Base-by-base conservation (phyloP, 139 green algal genomes). In the Haematococcus lacustris region DNA sequence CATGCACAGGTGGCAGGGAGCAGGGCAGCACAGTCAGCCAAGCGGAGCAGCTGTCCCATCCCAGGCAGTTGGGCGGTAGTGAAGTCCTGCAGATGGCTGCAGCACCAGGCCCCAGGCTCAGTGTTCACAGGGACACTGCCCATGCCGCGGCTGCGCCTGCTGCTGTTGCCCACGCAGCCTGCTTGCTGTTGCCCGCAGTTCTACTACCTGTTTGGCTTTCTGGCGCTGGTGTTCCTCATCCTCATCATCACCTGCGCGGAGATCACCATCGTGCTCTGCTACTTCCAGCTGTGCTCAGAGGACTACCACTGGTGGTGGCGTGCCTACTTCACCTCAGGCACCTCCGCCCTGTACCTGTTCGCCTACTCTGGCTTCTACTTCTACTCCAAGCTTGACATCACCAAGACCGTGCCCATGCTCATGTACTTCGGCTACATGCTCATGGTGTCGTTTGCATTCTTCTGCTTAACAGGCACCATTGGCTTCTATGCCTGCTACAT, bases 241-340 rank as follows among this genome's bases (percentile, higher is more conserved):
- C 84, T 98, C 23, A 83, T 95, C 77, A 83, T 99, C 79, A 99
- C 95, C 17, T 98, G 93, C 80, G 88, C 93, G 7, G 95, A 99
- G 83, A 99, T 99, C 83, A 94, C 95, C 26, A 97, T 99, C 66
- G 95, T 99, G 80, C 88, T 99, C 67, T 95, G 88, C 83, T 98
- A 98, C 89, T 99, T 99, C 89, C 91, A 96, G 73, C 78, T 86
- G 43, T 88, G 83, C 78, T 85, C 76, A 17, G 93, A 98, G 78
- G 92, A 97, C 83, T 98, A 97, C 85, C 84, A 92, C 73, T 97
- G 92, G 93, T 97, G 93, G 93, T 97, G 94, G 95, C 77, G 93
- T 23, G 74, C 94, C 25, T 99, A 95, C 86, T 89, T 97, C 76
- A 97, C 93, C 3, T 91, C 88, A 4, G 95, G 91, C 57, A 89